These are phyloP conservation scores for Grosmannia huntii DNA, from an alignment of 2,329 filamentous ascomycete genomes.

Conservation along the genomic window DNA sequence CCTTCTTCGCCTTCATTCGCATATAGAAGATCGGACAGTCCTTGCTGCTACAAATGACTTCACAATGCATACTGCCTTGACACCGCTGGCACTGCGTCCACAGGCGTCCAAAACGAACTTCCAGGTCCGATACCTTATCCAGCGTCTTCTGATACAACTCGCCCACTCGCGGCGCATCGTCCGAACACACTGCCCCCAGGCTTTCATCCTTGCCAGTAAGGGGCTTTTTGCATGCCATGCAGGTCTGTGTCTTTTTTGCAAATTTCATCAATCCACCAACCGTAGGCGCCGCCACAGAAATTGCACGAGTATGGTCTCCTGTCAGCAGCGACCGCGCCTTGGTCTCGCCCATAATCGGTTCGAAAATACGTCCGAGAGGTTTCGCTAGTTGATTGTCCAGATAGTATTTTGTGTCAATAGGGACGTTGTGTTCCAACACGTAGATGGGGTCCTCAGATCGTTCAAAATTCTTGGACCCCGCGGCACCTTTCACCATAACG, in stretches of 20 bases:
- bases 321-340: slow-evolving; percentile 77
- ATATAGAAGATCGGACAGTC: slow-evolving; percentile 99
- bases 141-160: slow-evolving; percentile 91
- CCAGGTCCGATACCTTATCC: slow-evolving; percentile 77
- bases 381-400: slow-evolving; percentile 97
- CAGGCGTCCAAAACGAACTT: slow-evolving; percentile 80
- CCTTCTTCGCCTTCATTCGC: slow-evolving; percentile 99
- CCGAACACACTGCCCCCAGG: slow-evolving; percentile 66
- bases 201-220: slow-evolving; percentile 65
- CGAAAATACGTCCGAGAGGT: slow-evolving; percentile 88
- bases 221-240: slow-evolving; percentile 98
- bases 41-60: slow-evolving; percentile 91
- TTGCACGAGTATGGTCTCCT: slow-evolving; percentile 88
- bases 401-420: slow-evolving; percentile 97
- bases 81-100: slow-evolving; percentile 99
- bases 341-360: slow-evolving; percentile 80
- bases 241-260: slow-evolving; percentile 92
- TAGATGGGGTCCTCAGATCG: slow-evolving; percentile 95
- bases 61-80: slow-evolving; percentile 94
- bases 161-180: slow-evolving; percentile 73
- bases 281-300: slow-evolving; percentile 81
- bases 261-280: slow-evolving; percentile 97
- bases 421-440: slow-evolving; percentile 93
- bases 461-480: slow-evolving; percentile 89
- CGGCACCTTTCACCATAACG: slow-evolving; percentile 87